A percentile compares a stretch with the other conserved stretches of the same genome.
Evolutionary conservation across 352 stramenopile species (phyloP).

Genomic region (Pythium grandisporangium): DNA sequence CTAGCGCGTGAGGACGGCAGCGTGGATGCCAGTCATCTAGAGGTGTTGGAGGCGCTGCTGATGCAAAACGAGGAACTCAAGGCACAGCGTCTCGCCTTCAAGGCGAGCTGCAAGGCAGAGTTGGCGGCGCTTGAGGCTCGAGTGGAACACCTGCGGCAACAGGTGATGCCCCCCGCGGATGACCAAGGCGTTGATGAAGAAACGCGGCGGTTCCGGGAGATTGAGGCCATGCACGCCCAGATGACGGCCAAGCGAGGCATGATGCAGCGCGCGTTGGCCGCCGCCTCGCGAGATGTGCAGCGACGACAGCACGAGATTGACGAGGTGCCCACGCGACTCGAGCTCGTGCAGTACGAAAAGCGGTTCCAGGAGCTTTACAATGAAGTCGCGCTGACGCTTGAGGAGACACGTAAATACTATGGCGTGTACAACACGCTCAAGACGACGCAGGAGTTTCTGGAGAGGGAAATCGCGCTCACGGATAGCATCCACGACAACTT

Average conservation of each 20-base stretch:
- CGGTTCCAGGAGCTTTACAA: conserved; percentile 86
- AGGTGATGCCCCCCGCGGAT: conserved; percentile 15
- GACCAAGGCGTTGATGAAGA: conserved; percentile 33
- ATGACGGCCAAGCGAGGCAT: conserved; percentile 61
- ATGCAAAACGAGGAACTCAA: conserved; percentile 47
- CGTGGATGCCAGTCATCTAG: no score
- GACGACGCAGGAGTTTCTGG: conserved; percentile 66
- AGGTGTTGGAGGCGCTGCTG: no score
- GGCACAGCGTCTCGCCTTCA: conserved; percentile 33
- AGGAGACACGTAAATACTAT: conserved; percentile 88
- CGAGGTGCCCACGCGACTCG: conserved; percentile 72
- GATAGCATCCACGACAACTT: conserved; percentile 83
- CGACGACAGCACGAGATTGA: conserved; percentile 67
- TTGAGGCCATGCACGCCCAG: conserved; percentile 62
- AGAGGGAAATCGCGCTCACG: conserved; percentile 83
- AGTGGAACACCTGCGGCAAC: conserved; percentile 30
- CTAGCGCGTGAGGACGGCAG: no score
- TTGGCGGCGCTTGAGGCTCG: conserved; percentile 22
- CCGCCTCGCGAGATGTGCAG: conserved; percentile 51
- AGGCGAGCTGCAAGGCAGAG: conserved; percentile 29
- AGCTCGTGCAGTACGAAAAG: conserved; percentile 89
- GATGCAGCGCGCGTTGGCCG: conserved; percentile 41
- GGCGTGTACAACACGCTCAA: conserved; percentile 85
- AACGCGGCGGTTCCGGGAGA: conserved; percentile 25
- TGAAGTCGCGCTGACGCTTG: conserved; percentile 77